Conservation (phyloP, 1,139 yeast genomes). For the Groenewaldozyma sp. region DNA sequence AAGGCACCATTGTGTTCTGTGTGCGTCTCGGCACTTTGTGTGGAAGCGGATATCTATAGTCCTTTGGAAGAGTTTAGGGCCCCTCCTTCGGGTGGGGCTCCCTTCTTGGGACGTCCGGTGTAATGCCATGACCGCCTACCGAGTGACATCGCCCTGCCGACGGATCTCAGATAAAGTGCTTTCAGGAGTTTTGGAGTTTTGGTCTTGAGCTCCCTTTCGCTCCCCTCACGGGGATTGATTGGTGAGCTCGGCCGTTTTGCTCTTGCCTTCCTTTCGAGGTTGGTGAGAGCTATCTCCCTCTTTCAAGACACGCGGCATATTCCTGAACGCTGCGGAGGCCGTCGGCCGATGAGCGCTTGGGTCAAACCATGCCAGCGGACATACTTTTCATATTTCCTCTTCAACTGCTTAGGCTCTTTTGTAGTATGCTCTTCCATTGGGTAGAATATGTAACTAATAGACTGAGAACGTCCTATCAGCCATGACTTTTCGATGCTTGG, state of each 20-base stretch:
- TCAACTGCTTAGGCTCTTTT: no score
- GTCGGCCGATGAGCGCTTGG: constrained; percentile 76
- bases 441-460: no score
- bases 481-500: no score
- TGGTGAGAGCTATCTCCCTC: background rate
- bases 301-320: constrained; percentile 65
- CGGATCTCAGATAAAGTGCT: constrained; percentile 30
- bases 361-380: constrained; percentile 87
- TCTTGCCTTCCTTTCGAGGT: constrained; percentile 17
- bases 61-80: constrained; percentile 11
- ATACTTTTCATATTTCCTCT: constrained; percentile 21
- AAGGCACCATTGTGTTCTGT: background rate
- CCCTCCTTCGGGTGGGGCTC: constrained; percentile 5
- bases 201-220: constrained; percentile 18
- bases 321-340: constrained; percentile 89
- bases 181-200: constrained; percentile 31
- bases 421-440: no score
- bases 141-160: constrained; percentile 33
- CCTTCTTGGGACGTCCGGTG: background rate
- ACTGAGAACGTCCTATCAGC: no score
- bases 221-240: no score
- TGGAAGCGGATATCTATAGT: constrained; percentile 25
- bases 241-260: no score
- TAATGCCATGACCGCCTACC: constrained; percentile 4
- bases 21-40: constrained; percentile 24